Evolutionary conservation across 805 yeast genomes (phyloP).

Genomic region (Nakazawaea siamensis): DNA sequence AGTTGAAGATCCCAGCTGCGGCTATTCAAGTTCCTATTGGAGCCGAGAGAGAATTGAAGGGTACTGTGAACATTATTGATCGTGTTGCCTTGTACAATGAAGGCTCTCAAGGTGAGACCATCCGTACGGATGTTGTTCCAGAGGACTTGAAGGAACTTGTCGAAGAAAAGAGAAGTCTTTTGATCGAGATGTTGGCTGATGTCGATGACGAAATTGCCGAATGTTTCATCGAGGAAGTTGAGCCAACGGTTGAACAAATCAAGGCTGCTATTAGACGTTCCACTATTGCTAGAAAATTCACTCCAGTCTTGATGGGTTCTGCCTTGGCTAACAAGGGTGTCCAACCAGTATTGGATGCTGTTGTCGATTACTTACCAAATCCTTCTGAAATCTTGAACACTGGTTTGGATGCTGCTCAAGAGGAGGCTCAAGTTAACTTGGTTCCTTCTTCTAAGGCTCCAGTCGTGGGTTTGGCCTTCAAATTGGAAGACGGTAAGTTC

Average conservation of each 20-base stretch:
- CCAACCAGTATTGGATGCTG: conserved; percentile 93
- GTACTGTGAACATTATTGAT: conserved; percentile 87
- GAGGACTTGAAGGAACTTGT: conserved; percentile 72
- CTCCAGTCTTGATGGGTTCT: conserved; percentile 99
- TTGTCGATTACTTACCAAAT: conserved; percentile 90
- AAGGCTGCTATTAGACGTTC: conserved; percentile 87
- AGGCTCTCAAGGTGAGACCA: conserved; percentile 81
- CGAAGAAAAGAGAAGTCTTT: conserved; percentile 77
- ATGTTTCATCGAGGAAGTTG: conserved; percentile 80
- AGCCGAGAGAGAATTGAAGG: conserved; percentile 73
- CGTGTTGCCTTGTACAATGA: conserved; percentile 83
- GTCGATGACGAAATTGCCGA: conserved; percentile 98
- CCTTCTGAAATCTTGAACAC: conserved; percentile 90
- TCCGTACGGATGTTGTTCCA: conserved; percentile 64
- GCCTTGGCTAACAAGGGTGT: conserved; percentile 95
- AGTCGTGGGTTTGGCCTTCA: conserved; percentile 96
- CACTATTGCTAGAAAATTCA: conserved; percentile 90
- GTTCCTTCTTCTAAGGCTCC: conserved; percentile 69
- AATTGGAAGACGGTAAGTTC: conserved; percentile 95
- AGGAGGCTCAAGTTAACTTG: conserved; percentile 62
- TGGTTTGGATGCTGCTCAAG: conserved; percentile 65
- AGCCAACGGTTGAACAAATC: conserved; percentile 78
- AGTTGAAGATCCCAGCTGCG: conserved; percentile 90
- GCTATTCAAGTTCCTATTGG: conserved; percentile 98
- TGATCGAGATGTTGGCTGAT: conserved; percentile 94